Evolutionary conservation across 108 stramenopile species (phyloP).

Genomic region (Nannochloropsis oceanica): DNA sequence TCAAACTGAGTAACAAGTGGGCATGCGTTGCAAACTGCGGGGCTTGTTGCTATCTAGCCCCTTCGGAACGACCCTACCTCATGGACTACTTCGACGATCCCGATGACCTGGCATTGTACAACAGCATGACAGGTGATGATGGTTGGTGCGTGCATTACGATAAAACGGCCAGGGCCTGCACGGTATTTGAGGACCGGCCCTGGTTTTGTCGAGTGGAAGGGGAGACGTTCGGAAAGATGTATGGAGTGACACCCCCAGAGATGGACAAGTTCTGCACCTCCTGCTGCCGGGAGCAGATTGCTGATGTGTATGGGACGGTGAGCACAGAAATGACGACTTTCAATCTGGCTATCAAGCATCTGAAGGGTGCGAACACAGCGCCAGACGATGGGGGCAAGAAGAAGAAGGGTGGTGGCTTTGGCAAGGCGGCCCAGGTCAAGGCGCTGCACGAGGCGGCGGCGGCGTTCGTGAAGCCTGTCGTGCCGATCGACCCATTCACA

Average conservation of each 20-base stretch:
- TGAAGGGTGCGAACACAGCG: neutral
- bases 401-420: neutral
- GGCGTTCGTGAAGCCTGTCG: neutral
- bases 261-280: constrained; percentile 24
- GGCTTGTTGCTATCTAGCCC: constrained; percentile 26
- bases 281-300: constrained; percentile 28
- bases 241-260: constrained; percentile 11
- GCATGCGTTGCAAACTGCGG: constrained; percentile 24
- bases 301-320: constrained; percentile 9
- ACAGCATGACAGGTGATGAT: constrained; percentile 9
- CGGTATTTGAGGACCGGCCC: constrained; percentile 19
- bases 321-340: neutral
- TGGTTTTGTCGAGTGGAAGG: constrained; percentile 23
- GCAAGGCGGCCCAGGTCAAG: neutral
- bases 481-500: neutral
- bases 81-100: neutral
- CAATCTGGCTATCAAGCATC: neutral
- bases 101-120: constrained; percentile 7
- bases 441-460: neutral
- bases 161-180: constrained; percentile 23
- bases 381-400: neutral
- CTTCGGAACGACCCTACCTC: constrained; percentile 19
- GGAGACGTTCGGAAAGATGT: constrained; percentile 26
- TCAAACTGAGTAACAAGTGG: constrained; percentile 25
- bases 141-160: constrained; percentile 30